Conservation (phyloP, 208 protist species). For the Acanthamoeba castellanii region DNA sequence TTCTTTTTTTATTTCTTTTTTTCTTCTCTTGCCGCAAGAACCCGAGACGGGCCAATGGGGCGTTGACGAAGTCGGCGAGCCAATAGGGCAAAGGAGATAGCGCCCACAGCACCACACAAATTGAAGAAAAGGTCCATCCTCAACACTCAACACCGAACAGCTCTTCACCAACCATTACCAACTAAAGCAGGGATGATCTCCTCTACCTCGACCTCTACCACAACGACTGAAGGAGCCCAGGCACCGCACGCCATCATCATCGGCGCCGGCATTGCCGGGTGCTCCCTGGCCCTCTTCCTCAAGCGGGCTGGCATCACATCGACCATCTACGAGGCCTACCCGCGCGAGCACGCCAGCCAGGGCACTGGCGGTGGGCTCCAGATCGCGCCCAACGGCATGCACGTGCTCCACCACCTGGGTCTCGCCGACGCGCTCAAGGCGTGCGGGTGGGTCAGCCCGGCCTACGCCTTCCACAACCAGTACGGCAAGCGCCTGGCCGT, state of each 20-base stretch:
- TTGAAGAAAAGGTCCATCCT: no score
- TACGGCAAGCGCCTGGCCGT: background rate
- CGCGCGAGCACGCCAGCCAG: background rate
- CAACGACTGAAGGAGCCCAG: no score
- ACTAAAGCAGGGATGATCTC: no score
- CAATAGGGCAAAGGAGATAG: no score
- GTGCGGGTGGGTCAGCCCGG: background rate
- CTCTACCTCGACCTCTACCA: no score
- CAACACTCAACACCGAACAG: no score
- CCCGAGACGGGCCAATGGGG: no score
- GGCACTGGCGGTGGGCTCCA: background rate
- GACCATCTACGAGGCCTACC: background rate
- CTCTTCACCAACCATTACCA: no score
- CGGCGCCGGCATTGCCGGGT: constrained; percentile 10
- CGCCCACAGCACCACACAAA: no score
- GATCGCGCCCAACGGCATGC: constrained; percentile 24
- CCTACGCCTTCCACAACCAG: background rate
- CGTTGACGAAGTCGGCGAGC: no score
- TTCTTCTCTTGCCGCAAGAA: no score
- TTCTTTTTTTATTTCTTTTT: no score
- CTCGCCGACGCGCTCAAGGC: background rate
- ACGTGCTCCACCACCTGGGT: background rate
- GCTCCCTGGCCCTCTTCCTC: constrained; percentile 8
- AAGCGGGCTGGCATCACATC: background rate
- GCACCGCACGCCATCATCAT: background rate